Conservation (phyloP, 495 filamentous ascomycete genomes). For the Penicillium samsonianum region DNA sequence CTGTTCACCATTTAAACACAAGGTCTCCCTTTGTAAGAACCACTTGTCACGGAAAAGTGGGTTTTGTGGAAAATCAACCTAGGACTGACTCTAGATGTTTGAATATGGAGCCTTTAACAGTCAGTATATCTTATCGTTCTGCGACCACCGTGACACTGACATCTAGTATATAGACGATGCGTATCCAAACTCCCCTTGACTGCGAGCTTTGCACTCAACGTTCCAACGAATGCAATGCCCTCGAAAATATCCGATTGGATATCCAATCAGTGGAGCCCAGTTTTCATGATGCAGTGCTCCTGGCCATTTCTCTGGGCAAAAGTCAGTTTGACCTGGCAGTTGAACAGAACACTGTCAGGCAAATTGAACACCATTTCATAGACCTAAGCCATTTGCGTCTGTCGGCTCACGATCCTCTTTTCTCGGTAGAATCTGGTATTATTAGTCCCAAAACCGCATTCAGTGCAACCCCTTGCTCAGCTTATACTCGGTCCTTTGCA, state of each 20-base stretch:
- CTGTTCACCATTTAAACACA: conserved; percentile 3
- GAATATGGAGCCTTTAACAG: conserved; percentile 1
- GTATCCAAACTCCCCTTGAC: neutral
- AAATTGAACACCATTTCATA: neutral
- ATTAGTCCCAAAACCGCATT: neutral
- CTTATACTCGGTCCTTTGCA: no score
- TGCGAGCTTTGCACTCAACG: conserved; percentile 2
- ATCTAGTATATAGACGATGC: neutral
- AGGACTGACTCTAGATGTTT: neutral
- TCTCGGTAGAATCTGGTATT: neutral
- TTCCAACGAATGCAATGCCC: neutral
- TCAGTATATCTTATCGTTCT: neutral
- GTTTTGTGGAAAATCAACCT: neutral
- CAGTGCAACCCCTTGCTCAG: no score
- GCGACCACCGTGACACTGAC: neutral
- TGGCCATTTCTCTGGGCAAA: conserved; percentile 8
- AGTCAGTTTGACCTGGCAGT: conserved; percentile 6
- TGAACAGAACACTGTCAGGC: neutral
- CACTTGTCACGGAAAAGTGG: neutral
- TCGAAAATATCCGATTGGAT: neutral
- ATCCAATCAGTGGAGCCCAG: conserved; percentile 1
- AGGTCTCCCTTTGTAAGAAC: neutral
- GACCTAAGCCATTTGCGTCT: conserved; percentile 1
- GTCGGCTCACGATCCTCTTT: conserved; percentile 1
- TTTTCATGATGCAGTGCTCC: conserved; percentile 1